phyloP scores from a whole-genome alignment of 2,329 filamentous ascomycete genomes.

The Colletotrichum euphorbiae region DNA sequence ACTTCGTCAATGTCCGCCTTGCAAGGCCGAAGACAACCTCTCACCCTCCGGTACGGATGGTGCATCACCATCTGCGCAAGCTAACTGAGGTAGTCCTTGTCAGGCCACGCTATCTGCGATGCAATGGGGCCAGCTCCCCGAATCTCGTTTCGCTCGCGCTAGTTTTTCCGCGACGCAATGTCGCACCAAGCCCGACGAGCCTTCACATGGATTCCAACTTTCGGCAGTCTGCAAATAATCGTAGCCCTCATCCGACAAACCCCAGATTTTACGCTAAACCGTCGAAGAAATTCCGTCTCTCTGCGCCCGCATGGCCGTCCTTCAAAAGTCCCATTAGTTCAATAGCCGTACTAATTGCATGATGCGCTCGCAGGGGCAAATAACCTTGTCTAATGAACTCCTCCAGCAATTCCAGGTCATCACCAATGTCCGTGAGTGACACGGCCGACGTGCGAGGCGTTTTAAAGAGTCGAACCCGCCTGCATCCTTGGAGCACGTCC shows the following conservation, averaged over 20 bases:
- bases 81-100: too few species aligned
- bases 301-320: slow-evolving; percentile 5
- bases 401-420: background rate
- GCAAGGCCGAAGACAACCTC: background rate
- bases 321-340: slow-evolving; percentile 2
- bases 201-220: background rate
- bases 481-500: too few species aligned
- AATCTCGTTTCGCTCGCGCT: background rate
- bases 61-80: background rate
- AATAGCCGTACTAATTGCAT: background rate
- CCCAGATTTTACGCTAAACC: background rate
- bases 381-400: background rate
- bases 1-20: slow-evolving; percentile 1
- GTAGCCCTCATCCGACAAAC: background rate
- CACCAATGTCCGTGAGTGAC: too few species aligned
- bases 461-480: too few species aligned
- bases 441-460: too few species aligned
- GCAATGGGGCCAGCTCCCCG: slow-evolving; percentile 7
- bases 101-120: slow-evolving; percentile 8
- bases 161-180: too few species aligned
- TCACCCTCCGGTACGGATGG: background rate
- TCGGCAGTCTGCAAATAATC: slow-evolving; percentile 21
- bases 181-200: background rate
- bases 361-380: background rate
- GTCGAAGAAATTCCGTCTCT: background rate